These are phyloP conservation scores for Eucalyptus grandis DNA, from an alignment of 345 rosid species.

Conservation along the genomic window DNA sequence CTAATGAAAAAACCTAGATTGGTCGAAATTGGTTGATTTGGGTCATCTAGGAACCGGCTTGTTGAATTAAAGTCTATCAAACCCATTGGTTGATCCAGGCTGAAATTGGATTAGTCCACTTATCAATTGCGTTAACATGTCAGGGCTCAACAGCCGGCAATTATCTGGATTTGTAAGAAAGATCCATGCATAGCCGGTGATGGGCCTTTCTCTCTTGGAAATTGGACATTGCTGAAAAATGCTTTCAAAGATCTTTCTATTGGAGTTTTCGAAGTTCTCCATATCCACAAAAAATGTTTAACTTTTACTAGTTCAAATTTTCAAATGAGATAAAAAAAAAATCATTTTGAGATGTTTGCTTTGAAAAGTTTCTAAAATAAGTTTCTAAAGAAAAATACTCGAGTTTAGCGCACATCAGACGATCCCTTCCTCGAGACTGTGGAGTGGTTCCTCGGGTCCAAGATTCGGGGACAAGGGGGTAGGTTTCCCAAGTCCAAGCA, in stretches of 20 bases:
- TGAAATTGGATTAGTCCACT: not conserved
- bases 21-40: not conserved
- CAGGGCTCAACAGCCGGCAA: not conserved
- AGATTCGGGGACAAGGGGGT: too few relatives aligned
- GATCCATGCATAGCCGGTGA: not conserved
- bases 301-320: not conserved
- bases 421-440: not conserved
- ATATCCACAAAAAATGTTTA: not conserved
- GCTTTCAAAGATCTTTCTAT: not conserved
- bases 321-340: not conserved
- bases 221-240: not conserved
- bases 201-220: not conserved
- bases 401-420: not conserved
- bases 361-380: not conserved
- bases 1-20: not conserved
- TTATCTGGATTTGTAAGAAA: not conserved
- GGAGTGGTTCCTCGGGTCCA: too few relatives aligned
- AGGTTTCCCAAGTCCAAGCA: not conserved
- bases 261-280: not conserved
- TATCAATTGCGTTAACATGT: not conserved
- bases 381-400: too few relatives aligned
- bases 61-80: not conserved
- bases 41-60: not conserved
- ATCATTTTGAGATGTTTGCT: not conserved
- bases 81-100: not conserved